Evolutionary conservation across 306 rosid species (phyloP).

Genomic region (Trifolium pratense): DNA sequence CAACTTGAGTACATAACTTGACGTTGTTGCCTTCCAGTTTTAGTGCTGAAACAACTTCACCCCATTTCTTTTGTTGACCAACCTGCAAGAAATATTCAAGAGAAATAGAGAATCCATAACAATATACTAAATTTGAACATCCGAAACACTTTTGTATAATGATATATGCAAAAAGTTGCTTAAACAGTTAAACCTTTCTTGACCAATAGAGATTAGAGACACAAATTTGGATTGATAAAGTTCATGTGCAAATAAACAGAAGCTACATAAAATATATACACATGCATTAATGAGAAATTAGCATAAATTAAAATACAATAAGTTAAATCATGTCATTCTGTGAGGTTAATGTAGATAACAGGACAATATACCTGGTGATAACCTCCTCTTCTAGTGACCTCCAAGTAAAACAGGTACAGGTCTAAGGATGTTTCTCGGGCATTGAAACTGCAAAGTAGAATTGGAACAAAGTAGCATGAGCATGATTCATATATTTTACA

Average conservation of each 20-base stretch:
- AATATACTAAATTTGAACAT: background rate
- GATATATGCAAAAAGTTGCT: background rate
- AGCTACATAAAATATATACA: background rate
- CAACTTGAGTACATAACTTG: slow-evolving; percentile 45
- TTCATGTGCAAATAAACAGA: slow-evolving; percentile 13
- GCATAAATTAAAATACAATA: background rate
- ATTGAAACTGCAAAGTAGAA: slow-evolving; percentile 41
- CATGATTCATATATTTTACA: background rate
- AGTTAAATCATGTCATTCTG: background rate
- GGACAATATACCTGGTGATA: slow-evolving; percentile 46
- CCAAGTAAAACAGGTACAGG: slow-evolving; percentile 54
- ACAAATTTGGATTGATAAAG: background rate
- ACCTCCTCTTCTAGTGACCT: slow-evolving; percentile 59
- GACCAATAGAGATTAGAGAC: background rate
- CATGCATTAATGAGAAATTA: slow-evolving; percentile 12
- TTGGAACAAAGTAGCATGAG: background rate
- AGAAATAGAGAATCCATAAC: background rate
- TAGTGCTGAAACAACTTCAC: slow-evolving; percentile 48
- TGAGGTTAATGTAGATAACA: background rate
- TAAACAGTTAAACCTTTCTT: background rate
- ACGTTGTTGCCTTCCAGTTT: slow-evolving; percentile 45
- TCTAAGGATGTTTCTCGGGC: slow-evolving; percentile 47
- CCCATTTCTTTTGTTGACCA: slow-evolving; percentile 50
- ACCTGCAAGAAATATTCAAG: slow-evolving; percentile 40
- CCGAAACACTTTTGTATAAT: background rate